Base-by-base conservation (phyloP, 2,329 filamentous ascomycete genomes). In the Aspergillus niger region DNA sequence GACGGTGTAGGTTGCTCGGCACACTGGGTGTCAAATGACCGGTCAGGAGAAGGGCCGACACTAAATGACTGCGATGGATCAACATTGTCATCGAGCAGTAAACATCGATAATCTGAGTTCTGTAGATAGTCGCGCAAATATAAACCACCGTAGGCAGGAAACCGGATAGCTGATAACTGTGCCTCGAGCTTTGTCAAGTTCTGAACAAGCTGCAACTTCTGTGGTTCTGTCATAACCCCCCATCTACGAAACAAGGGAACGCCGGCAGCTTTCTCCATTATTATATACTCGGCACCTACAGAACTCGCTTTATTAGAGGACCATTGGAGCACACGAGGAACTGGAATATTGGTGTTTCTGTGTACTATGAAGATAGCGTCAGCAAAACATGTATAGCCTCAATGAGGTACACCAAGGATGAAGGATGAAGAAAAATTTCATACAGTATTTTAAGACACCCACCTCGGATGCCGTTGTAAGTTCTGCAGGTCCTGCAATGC, bases 261-360 rank as follows among this genome's bases (percentile, higher is more conserved):
- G 2, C 77, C 76, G 6, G 62, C 36, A 2, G 73, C 72, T 59
- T 76, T 73, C 65, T 77, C 73, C 70, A 78, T 76, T 54, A 79
- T 72, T 17, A 79, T 78, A 57, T 79, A 78, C 59, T 78, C 75
- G 8, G 68, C 71, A 1, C 75, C 75, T 8, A 78, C 70, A 17
- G 68, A 49, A 63, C 74, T 77, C 3, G 57, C 43, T 5, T 39
- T 38, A 24, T 70, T 49, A 3, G 65, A 64, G 2, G 59, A 68
- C 67, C 67, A 74, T 4, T 65, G 52, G 36, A 69, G 56, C 15
- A 73, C 68, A n/a, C 60, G 48, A 1, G 69, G 72, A 17, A 70
- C 63, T 10, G 70, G 68, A 17, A 73, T 68, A 1, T 39, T 65
- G 2, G 70, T 70, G 24, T 65, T 44, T 49, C 32, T 63, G 20